Conservation (phyloP, 768 basidiomycete species). For the Tremella mesenterica region DNA sequence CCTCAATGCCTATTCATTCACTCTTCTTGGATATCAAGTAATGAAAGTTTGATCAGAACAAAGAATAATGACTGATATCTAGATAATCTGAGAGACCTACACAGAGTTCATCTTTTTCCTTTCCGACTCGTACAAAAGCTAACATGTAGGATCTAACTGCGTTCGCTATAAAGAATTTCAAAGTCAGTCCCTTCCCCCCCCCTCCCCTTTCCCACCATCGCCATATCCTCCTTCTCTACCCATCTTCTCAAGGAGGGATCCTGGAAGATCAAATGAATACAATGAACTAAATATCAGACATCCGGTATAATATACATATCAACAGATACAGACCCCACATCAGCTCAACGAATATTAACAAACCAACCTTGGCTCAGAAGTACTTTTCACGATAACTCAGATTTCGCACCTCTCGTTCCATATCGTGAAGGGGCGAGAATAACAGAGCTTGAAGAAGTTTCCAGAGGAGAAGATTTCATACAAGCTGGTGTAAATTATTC, state of each 20-base stretch:
- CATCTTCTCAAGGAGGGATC: not conserved
- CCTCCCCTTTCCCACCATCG: not conserved
- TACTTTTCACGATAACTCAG: constrained; percentile 39
- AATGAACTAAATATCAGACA: constrained; percentile 2
- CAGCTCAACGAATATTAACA: constrained; percentile 14
- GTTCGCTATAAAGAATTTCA: constrained; percentile 18
- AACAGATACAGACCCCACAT: constrained; percentile 25
- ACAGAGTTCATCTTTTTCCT: constrained; percentile 22
- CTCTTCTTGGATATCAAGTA: too few species aligned
- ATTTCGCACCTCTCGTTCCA: constrained; percentile 36
- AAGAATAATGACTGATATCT: not conserved
- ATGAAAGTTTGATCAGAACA: too few species aligned
- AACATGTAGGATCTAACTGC: constrained; percentile 23
- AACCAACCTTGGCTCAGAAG: constrained; percentile 37
- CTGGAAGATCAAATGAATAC: not conserved
- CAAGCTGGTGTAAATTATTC: constrained; percentile 32
- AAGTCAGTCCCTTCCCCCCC: constrained; percentile 6
- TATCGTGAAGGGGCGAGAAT: constrained; percentile 13
- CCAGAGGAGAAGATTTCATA: constrained; percentile 40
- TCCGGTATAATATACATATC: constrained; percentile 40
- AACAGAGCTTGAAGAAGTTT: constrained; percentile 32
- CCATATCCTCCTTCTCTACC: not conserved
- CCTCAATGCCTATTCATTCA: too few species aligned
- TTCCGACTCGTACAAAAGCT: not conserved
- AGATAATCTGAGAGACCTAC: constrained; percentile 29